phyloP scores from a whole-genome alignment of 352 stramenopile genomes.

The Pythium coloratum region DNA sequence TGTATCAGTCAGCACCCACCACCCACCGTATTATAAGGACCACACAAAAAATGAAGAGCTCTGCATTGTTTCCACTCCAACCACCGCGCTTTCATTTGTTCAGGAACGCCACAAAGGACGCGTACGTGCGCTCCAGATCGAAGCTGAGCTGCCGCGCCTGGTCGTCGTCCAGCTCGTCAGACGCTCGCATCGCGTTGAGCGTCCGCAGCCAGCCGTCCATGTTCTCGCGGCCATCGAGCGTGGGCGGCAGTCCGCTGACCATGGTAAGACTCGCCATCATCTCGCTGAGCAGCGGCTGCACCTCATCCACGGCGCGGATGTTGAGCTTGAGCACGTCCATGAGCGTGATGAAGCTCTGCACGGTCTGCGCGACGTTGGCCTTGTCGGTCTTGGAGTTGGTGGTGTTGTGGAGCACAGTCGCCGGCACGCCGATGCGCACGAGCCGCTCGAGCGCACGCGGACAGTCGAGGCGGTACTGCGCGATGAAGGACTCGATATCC shows the following conservation, averaged over 20 bases:
- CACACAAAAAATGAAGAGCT: conserved; percentile 19
- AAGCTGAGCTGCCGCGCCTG: conserved; percentile 95
- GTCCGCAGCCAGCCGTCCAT: conserved; percentile 95
- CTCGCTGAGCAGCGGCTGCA: conserved; percentile 96
- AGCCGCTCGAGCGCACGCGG: conserved; percentile 93
- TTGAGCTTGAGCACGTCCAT: conserved; percentile 99
- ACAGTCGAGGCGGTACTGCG: conserved; percentile 96
- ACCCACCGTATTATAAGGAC: conserved; percentile 15
- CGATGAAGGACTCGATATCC: conserved; percentile 89
- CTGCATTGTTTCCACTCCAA: conserved; percentile 13
- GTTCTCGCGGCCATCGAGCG: conserved; percentile 93
- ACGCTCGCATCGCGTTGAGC: conserved; percentile 95
- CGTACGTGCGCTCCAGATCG: conserved; percentile 95
- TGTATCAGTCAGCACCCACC: conserved; percentile 13
- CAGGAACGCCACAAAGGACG: conserved; percentile 91
- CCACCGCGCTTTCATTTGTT: conserved; percentile 54
- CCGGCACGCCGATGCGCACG: conserved; percentile 92
- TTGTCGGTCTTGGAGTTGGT: conserved; percentile 83
- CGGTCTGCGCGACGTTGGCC: conserved; percentile 93
- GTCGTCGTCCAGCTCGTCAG: conserved; percentile 95
- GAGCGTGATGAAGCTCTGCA: conserved; percentile 97
- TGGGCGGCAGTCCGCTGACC: conserved; percentile 92
- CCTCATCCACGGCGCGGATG: conserved; percentile 96
- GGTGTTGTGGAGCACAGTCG: conserved; percentile 88
- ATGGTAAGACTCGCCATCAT: conserved; percentile 95